Evolutionary conservation across 2,329 filamentous ascomycete genomes (phyloP), one percentile per base, ranked within the genome.

Genomic region (Mariannaea sp.): DNA sequence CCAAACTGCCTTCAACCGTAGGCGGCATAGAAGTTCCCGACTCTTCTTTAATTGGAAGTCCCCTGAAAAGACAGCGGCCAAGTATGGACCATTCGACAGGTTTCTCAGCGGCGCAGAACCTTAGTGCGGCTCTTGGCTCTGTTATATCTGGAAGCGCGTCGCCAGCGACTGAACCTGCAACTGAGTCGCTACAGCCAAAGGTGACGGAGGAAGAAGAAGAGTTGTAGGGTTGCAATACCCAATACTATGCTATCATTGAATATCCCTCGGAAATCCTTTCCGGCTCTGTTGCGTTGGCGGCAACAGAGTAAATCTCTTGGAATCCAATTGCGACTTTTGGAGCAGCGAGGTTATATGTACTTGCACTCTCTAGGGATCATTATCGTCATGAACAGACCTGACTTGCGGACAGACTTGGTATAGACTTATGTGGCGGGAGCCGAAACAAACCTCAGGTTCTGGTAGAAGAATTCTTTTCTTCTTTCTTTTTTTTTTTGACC

Each of bases 31-130:
- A 74, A 51, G 68, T 60, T 49, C 70, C 60, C 19, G 68, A 63
- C 68, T 71, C 66, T 54, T 51, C 77, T 74, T 54, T 72, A 71
- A 70, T 90, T 17, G 87, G 85, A 42, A 90, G 87, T 60, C 89
- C 89, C 1, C 79, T 90, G 64, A 92, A 92, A 78, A 90, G 87
- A 68, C 86, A 89, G 53, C 80, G 89, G 29, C 82, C 86, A 1
- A 89, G 85, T 62, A 60, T 73, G 30, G 72, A 73, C 42, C 65
- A 68, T 13, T 57, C 59, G 10, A 60, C 58, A 32, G 70, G 62
- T 43, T 62, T 61, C 39, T 57, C 65, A 17, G 51, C 65, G 16
- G 65, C 68, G 7, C 71, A 71, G 49, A 71, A 64, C 35, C 60
- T 75, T 38, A 75, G 68, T 32, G 67, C 71, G 17, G 71, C 72